A percentile compares a stretch with the other conserved stretches of the same genome.
Evolutionary conservation across 768 basidiomycete species (phyloP).

Genomic region (Pleurotus tuber-regium): DNA sequence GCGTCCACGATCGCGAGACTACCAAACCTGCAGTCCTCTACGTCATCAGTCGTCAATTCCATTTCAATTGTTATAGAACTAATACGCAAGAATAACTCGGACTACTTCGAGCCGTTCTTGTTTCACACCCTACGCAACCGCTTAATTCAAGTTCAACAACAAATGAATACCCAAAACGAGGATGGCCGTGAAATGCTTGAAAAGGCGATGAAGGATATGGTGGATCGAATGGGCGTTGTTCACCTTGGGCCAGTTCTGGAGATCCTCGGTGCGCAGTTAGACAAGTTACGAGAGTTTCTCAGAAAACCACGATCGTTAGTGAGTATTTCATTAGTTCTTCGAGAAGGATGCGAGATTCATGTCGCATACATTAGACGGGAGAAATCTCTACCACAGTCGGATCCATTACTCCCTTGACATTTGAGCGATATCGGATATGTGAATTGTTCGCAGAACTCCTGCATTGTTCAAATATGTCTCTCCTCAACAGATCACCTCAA

Average conservation of each 20-base stretch:
- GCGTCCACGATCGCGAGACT: constrained; percentile 14
- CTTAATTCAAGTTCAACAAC: constrained; percentile 84
- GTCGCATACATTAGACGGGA: constrained; percentile 46
- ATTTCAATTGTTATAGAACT: constrained; percentile 90
- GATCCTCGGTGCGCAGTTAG: constrained; percentile 65
- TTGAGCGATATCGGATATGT: constrained; percentile 94
- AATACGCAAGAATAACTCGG: constrained; percentile 96
- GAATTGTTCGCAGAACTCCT: constrained; percentile 96
- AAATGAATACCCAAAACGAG: constrained; percentile 46
- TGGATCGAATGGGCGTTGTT: constrained; percentile 84
- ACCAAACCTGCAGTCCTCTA: constrained; percentile 48
- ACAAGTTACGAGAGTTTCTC: constrained; percentile 68
- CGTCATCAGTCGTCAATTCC: constrained; percentile 82
- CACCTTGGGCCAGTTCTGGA: constrained; percentile 83
- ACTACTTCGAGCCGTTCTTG: constrained; percentile 96
- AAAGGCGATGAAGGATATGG: constrained; percentile 75
- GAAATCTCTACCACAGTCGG: constrained; percentile 76
- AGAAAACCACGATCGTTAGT: constrained; percentile 76
- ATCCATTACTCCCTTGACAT: constrained; percentile 74
- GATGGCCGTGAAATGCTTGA: constrained; percentile 69
- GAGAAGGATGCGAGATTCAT: constrained; percentile 12
- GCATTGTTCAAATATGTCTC: constrained; percentile 97
- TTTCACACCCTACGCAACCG: constrained; percentile 93
- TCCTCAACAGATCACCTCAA: constrained; percentile 79
- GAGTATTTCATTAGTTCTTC: constrained; percentile 23